A percentile compares a stretch with the other conserved stretches of the same genome.
Conservation (phyloP, 495 filamentous ascomycete species). For the Penicillium goetzii region DNA sequence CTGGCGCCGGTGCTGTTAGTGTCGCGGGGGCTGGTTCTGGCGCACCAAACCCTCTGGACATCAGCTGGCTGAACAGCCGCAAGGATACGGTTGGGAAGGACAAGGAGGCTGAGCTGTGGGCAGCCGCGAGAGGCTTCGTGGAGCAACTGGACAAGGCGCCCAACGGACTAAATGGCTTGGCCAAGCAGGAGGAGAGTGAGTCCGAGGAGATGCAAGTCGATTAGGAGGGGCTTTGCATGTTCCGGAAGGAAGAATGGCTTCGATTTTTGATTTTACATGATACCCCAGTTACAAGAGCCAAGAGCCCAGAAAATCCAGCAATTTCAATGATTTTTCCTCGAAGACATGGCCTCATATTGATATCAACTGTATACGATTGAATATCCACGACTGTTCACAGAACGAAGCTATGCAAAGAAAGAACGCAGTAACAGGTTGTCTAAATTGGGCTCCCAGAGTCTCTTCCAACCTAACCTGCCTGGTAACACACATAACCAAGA, state of each 20-base stretch:
- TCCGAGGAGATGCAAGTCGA: slow-evolving; percentile 45
- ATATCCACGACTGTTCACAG: slow-evolving; percentile 22
- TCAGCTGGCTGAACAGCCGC: slow-evolving; percentile 83
- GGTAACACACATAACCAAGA: slow-evolving; percentile 6
- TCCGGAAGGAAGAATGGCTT: neutral
- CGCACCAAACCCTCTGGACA: slow-evolving; percentile 59
- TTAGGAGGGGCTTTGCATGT: slow-evolving; percentile 14
- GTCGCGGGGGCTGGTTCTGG: slow-evolving; percentile 22
- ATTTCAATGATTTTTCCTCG: neutral
- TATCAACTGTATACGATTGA: slow-evolving; percentile 13
- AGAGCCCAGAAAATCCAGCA: neutral
- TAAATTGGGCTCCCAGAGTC: slow-evolving; percentile 23
- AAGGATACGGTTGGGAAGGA: slow-evolving; percentile 74
- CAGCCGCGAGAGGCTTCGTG: slow-evolving; percentile 56
- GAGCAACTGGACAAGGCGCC: slow-evolving; percentile 38
- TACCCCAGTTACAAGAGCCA: slow-evolving; percentile 33
- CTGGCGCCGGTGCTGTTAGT: slow-evolving; percentile 21
- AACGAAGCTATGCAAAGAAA: slow-evolving; percentile 30
- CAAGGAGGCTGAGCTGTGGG: slow-evolving; percentile 80
- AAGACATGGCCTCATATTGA: neutral
- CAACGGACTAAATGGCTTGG: slow-evolving; percentile 1
- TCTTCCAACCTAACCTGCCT: slow-evolving; percentile 8
- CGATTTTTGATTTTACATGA: slow-evolving; percentile 30
- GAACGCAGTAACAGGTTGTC: slow-evolving; percentile 17
- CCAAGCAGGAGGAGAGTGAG: slow-evolving; percentile 16